Base-by-base conservation (phyloP, 75 land plant species). In the Sequoia sempervirens region DNA sequence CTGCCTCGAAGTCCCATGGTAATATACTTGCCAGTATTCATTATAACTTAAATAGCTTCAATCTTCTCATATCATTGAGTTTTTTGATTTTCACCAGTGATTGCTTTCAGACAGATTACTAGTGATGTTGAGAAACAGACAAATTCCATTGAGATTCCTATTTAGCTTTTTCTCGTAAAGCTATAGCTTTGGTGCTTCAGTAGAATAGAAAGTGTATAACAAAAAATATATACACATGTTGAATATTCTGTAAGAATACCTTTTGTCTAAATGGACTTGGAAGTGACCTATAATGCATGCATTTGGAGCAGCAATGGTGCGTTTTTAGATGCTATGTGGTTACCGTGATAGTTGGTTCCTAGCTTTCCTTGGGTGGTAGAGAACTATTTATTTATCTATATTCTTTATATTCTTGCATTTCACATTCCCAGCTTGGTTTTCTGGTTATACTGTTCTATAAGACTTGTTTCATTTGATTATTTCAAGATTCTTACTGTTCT, bases 1-100 rank as follows among this genome's bases (percentile, higher is more conserved):
- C 80, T 84, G 12, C 92, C 89, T 15, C 8, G 43, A 80, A 84
- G 83, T 85, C 81, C 87, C 11, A 9, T 69, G 89, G 94, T 91
- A 84, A 85, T 74, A 40, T 43, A 23, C 34, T 61, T 6, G 20
- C 11, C 8, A 72, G n/a, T 26, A 3, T 47, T 34, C 11, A 17
- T 36, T 14, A 18, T 75, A 53, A 32, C 79, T 37, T 53, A 20
- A 13, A 40, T 64, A 30, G 43, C 74, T 56, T 54, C 6, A 54
- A 83, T 46, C 18, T 23, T 86, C 15, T 53, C 3, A 14, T 37
- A 52, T 4, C 82, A n/a, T n/a, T 80, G 26, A 30, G 13, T 41
- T 38, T 7, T 15, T 80, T 47, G 0, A 30, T 80, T 14, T 32
- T 80, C 15, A 20, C 20, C 26, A 52, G 82, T 28, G 56, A 28